Base-by-base conservation (phyloP, 306 rosid genomes). In the Casuarina equisetifolia region DNA sequence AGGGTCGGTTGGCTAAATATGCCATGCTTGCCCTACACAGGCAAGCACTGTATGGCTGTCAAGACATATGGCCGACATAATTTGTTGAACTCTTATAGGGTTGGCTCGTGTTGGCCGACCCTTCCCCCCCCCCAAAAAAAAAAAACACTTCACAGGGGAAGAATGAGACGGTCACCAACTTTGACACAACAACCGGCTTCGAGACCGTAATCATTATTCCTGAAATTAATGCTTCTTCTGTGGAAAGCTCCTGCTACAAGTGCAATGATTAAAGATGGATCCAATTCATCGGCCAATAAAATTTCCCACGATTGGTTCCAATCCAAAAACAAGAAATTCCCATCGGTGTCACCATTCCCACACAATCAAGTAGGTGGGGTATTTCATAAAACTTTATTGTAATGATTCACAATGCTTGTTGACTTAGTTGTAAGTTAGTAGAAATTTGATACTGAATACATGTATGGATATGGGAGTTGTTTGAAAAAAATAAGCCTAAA, bases 1-100 rank as follows among this genome's bases (percentile, higher is more conserved):
- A 93, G 98, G 94, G 97, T 90, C 92, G 81, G 92, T 82, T 87
- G 96, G 96, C 97, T 89, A 90, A 88, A 8, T 94, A 79, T 91
- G 98, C 97, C 92, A 59, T 85, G 72, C 92, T 89, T 76, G 54
- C 80, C 85, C 84, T 38, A 0, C 80, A 0, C 0, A 1, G 92
- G 90, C 43, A 88, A 51, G 93, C 84, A 91, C 93, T 87, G 90
- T 87, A 91, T 90, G 97, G 92, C 82, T 49, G 89, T 90, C 96
- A 85, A 91, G 95, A 88, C 95, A 84, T 91, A 91, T 91, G 98
- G 97, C 97, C 81, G 92, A 85, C 97, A 50, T 78, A 84, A 89
- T 91, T 93, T 91, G 12, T 93, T 84, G 84, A n/a, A 86, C 1
- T 9, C 5, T 1, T 0, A 59, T 1, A 89, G 92, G 91, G 90